These are phyloP conservation scores for Trypethelium eluteriae DNA, from an alignment of 495 filamentous ascomycete genomes.

Conservation along the genomic window DNA sequence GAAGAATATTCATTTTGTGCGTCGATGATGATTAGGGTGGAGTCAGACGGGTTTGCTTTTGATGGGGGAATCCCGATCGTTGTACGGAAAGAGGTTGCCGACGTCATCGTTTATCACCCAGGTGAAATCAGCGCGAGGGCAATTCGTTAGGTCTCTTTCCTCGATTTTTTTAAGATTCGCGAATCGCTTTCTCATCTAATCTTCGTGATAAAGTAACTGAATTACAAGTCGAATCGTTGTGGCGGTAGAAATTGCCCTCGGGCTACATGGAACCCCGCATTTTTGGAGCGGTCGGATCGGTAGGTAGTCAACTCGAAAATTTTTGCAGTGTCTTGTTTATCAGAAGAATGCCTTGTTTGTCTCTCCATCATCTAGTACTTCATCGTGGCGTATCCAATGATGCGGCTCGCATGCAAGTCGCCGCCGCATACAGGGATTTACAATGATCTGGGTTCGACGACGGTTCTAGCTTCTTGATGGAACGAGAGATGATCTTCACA, in stretches of 20 bases:
- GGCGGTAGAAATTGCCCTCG: no score
- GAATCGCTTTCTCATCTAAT: no score
- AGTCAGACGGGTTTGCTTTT: conserved; percentile 45
- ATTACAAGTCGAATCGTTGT: not conserved
- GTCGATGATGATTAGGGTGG: conserved; percentile 55
- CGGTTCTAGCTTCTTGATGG: not conserved
- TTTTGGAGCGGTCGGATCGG: not conserved
- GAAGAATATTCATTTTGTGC: conserved; percentile 56
- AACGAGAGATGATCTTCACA: not conserved
- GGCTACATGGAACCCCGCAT: not conserved
- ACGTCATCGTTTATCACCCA: conserved; percentile 18
- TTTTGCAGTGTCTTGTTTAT: not conserved
- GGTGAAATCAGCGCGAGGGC: not conserved
- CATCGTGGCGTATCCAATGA: not conserved
- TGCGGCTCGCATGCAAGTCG: not conserved
- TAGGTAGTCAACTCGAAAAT: not conserved
- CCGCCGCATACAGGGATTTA: not conserved
- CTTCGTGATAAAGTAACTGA: not conserved
- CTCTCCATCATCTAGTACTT: not conserved
- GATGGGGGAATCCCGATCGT: conserved; percentile 43
- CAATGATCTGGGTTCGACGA: not conserved
- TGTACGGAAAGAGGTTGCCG: conserved; percentile 43
- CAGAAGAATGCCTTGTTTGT: not conserved
- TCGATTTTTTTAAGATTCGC: not conserved
- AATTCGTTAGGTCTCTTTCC: not conserved